Percentiles rank a stretch among this genome's conserved stretches.
Evolutionary conservation across 495 filamentous ascomycete genomes (phyloP).

Genomic region (Neurospora sp.): DNA sequence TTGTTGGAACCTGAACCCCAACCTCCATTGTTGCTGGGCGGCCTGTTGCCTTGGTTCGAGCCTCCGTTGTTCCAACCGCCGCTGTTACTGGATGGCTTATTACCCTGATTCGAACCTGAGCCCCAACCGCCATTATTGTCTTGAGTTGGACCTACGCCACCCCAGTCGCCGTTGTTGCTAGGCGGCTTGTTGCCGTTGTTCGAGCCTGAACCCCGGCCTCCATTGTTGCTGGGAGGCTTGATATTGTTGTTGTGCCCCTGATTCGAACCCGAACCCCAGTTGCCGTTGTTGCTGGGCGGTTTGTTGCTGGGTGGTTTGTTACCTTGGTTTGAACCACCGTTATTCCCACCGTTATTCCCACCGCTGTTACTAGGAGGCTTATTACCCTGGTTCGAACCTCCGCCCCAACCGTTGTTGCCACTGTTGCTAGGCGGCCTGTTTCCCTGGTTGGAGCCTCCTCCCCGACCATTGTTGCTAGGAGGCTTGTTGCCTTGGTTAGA

Average conservation of each 20-base stretch:
- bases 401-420: background rate
- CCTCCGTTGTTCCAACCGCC: background rate
- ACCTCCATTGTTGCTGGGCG: background rate
- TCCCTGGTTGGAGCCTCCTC: background rate
- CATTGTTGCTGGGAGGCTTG: too few relatives aligned
- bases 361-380: background rate
- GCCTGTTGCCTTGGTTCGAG: background rate
- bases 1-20: background rate
- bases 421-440: background rate
- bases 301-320: background rate
- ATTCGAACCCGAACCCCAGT: too few relatives aligned
- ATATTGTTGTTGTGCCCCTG: too few relatives aligned
- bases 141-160: background rate
- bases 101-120: background rate
- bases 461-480: background rate
- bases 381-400: background rate
- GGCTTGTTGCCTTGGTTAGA: background rate
- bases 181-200: background rate
- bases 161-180: background rate
- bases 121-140: background rate
- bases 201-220: too few relatives aligned
- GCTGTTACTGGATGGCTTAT: background rate
- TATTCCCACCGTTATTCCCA: background rate
- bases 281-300: background rate
- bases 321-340: background rate